Base-by-base conservation (phyloP, 371 early-diverging fungal species). In the Thermomucor indicae-seudaticae region DNA sequence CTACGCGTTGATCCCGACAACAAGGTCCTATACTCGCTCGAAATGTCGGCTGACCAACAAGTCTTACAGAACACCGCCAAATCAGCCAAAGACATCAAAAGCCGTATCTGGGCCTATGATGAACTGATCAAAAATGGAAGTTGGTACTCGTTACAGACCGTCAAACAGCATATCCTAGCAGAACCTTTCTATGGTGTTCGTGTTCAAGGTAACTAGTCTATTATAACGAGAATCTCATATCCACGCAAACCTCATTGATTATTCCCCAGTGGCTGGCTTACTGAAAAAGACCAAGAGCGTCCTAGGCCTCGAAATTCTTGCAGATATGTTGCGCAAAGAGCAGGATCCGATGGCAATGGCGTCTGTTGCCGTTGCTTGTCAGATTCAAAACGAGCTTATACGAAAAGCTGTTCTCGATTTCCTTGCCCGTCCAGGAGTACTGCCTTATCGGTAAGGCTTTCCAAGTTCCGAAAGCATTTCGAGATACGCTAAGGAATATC, bases 121-220 rank as follows among this genome's bases (percentile, higher is more conserved):
- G 65, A 72, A 51, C 58, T 82, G 43, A 57, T 78, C 47, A 67
- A 65, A 47, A 54, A 27, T 12, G 80, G 77, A 12, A 47, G 58
- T 7, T 51, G 62, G 14, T 44, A 59, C 11, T 47, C 78, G 7
- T 32, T 80, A 17, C 73, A 71, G 48, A 68, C 62, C 49, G 77
- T 78, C 1, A 39, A 43, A 17, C 53, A 53, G 6, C 27, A 52
- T 0, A 51, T 81, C 8, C 20, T 44, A 1, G 41, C 60, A 5
- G 83, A 84, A 41, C 62, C 53, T n/a, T 69, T 70, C 52, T 69
- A 62, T 29, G 78, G 70, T 24, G 81, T 82, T 17, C 67, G 83
- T 11, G 32, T 47, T 6, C 25, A 58, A 38, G 60, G 72, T 65
- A 58, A 28, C 22, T 17, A 16, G 17, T 28, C 37, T 29, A 4